phyloP scores from a whole-genome alignment of 305 asterid species.

The Nicotiana rustica region DNA sequence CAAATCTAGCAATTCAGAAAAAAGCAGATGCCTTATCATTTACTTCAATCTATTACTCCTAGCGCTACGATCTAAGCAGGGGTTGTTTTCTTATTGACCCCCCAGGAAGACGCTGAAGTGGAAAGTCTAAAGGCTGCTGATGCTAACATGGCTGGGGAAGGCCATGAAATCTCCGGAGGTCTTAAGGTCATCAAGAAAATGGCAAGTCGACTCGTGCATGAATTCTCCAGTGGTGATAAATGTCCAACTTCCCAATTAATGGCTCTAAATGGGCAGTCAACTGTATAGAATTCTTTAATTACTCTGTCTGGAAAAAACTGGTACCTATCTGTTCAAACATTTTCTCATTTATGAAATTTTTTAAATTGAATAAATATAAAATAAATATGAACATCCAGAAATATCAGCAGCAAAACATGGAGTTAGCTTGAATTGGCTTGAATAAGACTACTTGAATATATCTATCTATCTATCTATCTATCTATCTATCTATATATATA shows the following conservation, averaged over 20 bases:
- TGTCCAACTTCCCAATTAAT: background rate
- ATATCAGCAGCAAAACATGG: background rate
- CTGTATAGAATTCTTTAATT: background rate
- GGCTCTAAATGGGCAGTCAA: background rate
- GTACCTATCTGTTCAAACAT: background rate
- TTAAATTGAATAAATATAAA: background rate
- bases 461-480: too few relatives aligned
- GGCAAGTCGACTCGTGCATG: background rate
- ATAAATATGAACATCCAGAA: background rate
- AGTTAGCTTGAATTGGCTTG: background rate
- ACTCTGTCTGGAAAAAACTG: background rate
- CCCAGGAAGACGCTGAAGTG: background rate
- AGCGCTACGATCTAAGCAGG: background rate
- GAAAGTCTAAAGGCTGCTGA: background rate
- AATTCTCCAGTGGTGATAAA: background rate
- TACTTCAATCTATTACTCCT: background rate
- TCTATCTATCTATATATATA: too few relatives aligned
- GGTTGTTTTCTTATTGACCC: background rate
- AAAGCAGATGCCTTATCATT: background rate
- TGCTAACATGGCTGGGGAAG: background rate
- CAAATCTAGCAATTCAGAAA: background rate
- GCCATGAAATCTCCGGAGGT: background rate
- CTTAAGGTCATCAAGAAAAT: constrained; percentile 8
- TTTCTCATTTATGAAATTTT: background rate
- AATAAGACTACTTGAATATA: background rate